A percentile compares a stretch with the other conserved stretches of the same genome.
Conservation (phyloP, 73 alveolate genomes). For the Durusdinium trenchii region DNA sequence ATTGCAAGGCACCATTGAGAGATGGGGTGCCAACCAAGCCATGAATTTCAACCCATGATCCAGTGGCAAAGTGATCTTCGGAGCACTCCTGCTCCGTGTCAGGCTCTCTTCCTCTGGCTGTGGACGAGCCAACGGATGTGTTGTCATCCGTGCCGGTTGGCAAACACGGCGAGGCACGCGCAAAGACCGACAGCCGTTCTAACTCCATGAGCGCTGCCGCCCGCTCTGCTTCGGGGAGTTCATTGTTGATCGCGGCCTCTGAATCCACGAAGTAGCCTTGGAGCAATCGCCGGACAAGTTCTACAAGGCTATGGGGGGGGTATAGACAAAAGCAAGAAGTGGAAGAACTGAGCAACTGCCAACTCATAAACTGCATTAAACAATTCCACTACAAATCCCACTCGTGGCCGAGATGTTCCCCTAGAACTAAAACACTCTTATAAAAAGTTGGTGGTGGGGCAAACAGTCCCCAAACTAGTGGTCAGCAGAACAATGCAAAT, state of each 20-base stretch:
- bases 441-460: too few relatives aligned
- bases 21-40: conserved; percentile 28
- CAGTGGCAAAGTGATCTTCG: not conserved
- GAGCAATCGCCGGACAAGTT: too few relatives aligned
- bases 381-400: too few relatives aligned
- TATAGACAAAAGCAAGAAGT: too few relatives aligned
- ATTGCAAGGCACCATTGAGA: not conserved
- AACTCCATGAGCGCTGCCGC: conserved; percentile 12
- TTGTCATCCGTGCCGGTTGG: not conserved
- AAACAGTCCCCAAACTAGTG: too few relatives aligned
- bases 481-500: not conserved
- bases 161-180: not conserved
- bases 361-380: not conserved
- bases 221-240: conserved; percentile 22
- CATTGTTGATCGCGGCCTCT: conserved; percentile 6
- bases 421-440: too few relatives aligned
- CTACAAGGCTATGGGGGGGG: too few relatives aligned
- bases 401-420: too few relatives aligned
- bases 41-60: conserved; percentile 28
- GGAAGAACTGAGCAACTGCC: too few relatives aligned
- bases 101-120: not conserved
- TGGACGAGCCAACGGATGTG: not conserved
- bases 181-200: conserved; percentile 42
- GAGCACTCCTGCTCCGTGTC: not conserved
- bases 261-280: conserved; percentile 64